A percentile compares a stretch with the other conserved stretches of the same genome.
Evolutionary conservation across 192 early-diverging fungal species (phyloP).

Genomic region (Backusella parvicylindrica): DNA sequence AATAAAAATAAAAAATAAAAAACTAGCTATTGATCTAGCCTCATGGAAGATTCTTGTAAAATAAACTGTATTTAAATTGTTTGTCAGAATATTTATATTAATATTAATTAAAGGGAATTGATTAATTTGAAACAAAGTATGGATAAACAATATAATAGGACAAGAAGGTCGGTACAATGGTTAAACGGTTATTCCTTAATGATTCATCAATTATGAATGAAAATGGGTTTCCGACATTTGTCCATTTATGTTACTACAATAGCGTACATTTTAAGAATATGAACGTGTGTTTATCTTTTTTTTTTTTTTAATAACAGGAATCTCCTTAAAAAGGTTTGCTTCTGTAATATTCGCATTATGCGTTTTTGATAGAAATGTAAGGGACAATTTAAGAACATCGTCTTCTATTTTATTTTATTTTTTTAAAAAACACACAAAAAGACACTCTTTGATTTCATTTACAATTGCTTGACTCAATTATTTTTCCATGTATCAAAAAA

Average conservation of each 20-base stretch:
- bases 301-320: neutral
- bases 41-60: neutral
- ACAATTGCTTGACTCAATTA: neutral
- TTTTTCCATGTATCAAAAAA: neutral
- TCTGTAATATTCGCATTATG: neutral
- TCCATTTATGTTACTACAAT: neutral
- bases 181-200: neutral
- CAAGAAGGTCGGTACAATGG: neutral
- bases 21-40: no score
- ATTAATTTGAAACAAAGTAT: neutral
- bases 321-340: neutral
- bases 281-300: neutral
- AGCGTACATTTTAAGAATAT: neutral
- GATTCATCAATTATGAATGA: neutral
- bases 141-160: neutral
- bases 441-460: neutral
- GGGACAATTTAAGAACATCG: neutral
- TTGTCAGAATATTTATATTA: neutral
- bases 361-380: neutral
- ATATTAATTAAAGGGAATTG: neutral
- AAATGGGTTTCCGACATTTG: neutral
- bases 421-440: neutral
- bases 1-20: no score
- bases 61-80: neutral
- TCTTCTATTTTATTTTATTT: neutral